Evolutionary conservation across 768 basidiomycete species (phyloP), one percentile per base, ranked within the genome.

Genomic region (Suillus ampliporus): DNA sequence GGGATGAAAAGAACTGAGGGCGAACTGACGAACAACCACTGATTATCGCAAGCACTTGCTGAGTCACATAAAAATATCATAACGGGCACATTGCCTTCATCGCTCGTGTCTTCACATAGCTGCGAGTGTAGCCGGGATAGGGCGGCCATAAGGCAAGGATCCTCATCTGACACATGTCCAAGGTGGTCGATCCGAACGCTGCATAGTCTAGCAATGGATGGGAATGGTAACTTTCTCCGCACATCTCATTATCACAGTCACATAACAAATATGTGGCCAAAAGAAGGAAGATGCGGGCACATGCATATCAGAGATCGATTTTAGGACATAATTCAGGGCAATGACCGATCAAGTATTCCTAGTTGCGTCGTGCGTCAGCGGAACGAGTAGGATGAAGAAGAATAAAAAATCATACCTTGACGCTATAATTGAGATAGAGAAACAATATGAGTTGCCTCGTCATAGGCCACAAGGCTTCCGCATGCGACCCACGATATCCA

Each of bases 351-450:
- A 54, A 10, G 35, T 54, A 54, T 54, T 54, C 52, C 52, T 54
- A 17, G 48, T 50, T 54, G 14, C 15, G n/a, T n/a, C 15, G 21
- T 15, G 4, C 52, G 37, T 54, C 21, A 38, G 35, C 15, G 21
- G 35, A n/a, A 37, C 2, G 14, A 37, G 4, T 10, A 23, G 2
- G 4, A 38, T 23, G 21, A n/a, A 2, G 35, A n/a, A 17, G 21
- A 8, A 15, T 17, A 4, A 23, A 8, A n/a, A 14, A 53, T 28
- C 21, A 37, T 64, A 61, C 63, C 41, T 64, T 35, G 11, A 64
- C 60, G 31, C 60, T 57, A 46, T 64, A 61, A 35, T n/a, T 57
- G 60, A 9, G 60, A 64, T 48, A 64, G 37, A 23, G 31, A 38
- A 4, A 57, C 26, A 6, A 61, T 14, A 0, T 26, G 11, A 1